Evolutionary conservation across 345 rosid genomes (phyloP).

Genomic region (Pugionium dolabratum): DNA sequence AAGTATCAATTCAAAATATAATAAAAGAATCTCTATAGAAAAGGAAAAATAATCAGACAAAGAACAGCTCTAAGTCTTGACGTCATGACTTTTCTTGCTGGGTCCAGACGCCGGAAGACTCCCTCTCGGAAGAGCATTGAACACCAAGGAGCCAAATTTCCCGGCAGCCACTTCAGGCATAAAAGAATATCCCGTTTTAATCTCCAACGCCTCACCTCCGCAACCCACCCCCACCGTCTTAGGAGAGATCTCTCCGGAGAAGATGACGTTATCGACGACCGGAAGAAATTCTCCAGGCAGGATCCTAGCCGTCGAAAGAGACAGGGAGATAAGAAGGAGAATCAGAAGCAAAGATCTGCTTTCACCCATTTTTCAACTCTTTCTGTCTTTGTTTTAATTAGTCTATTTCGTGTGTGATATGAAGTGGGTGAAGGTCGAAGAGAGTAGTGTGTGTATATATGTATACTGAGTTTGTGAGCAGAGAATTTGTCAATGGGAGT

Average conservation of each 20-base stretch:
- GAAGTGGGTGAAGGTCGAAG: constrained; percentile 33
- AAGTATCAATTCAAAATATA: not conserved
- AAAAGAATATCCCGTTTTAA: constrained; percentile 20
- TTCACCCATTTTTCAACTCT: constrained; percentile 4
- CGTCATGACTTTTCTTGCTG: constrained; percentile 50
- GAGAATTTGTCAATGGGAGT: constrained; percentile 32
- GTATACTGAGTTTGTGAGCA: constrained; percentile 5
- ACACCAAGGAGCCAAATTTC: constrained; percentile 51
- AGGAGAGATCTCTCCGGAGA: constrained; percentile 26
- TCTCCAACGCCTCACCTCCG: constrained; percentile 25
- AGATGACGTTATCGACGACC: constrained; percentile 1
- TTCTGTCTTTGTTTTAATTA: not conserved
- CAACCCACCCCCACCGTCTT: constrained; percentile 31
- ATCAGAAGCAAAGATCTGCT: constrained; percentile 27
- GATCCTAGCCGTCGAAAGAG: constrained; percentile 26
- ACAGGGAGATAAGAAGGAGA: constrained; percentile 27
- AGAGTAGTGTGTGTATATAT: not conserved
- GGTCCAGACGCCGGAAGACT: constrained; percentile 54
- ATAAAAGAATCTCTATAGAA: constrained; percentile 10
- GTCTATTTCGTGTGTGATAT: constrained; percentile 18
- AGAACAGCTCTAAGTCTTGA: constrained; percentile 40
- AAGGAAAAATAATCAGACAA: constrained; percentile 3
- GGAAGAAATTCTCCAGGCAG: constrained; percentile 35
- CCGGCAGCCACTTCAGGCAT: constrained; percentile 34
- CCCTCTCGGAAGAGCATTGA: constrained; percentile 67